phyloP scores from a whole-genome alignment of 169 alveolate species.

The Theileria luwenshuni region DNA sequence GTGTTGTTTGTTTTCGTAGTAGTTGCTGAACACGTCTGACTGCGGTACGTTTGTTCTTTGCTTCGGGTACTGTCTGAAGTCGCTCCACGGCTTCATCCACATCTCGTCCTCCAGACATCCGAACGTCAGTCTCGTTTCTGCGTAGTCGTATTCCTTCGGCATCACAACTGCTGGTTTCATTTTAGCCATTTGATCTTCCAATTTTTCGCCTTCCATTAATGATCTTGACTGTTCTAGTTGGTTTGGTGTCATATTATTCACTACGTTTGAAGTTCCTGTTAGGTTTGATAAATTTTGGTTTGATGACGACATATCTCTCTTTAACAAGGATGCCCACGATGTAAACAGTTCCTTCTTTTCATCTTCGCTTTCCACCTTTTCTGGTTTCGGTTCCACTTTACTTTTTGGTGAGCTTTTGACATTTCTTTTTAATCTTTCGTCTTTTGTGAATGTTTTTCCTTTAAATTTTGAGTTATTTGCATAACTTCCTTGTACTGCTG shows the following conservation, averaged over 20 bases:
- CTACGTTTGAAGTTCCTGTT: not conserved
- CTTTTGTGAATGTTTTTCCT: conserved; percentile 11
- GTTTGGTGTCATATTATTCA: not conserved
- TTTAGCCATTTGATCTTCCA: conserved; percentile 16
- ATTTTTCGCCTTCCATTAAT: not conserved
- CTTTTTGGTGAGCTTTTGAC: conserved; percentile 10
- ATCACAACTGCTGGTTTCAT: conserved; percentile 53
- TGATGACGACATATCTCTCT: conserved; percentile 4
- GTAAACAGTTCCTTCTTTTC: conserved; percentile 23
- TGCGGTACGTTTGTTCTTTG: conserved; percentile 10
- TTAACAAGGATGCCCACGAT: conserved; percentile 22
- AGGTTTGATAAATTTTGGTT: no score
- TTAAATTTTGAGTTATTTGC: conserved; percentile 3
- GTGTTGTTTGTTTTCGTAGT: conserved; percentile 2
- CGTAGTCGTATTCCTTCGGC: conserved; percentile 41
- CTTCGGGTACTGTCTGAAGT: conserved; percentile 5
- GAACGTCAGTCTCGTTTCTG: conserved; percentile 36
- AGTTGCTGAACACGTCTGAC: conserved; percentile 11
- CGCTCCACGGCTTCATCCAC: conserved; percentile 30
- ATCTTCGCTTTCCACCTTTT: conserved; percentile 33
- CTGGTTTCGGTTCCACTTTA: conserved; percentile 23
- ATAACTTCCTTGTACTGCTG: not conserved
- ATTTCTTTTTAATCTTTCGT: conserved; percentile 10
- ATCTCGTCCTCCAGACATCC: conserved; percentile 49
- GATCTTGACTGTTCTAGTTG: not conserved